These are phyloP conservation scores for Coemansia sp. DNA, from an alignment of 192 early-diverging fungal genomes.

Conservation along the genomic window DNA sequence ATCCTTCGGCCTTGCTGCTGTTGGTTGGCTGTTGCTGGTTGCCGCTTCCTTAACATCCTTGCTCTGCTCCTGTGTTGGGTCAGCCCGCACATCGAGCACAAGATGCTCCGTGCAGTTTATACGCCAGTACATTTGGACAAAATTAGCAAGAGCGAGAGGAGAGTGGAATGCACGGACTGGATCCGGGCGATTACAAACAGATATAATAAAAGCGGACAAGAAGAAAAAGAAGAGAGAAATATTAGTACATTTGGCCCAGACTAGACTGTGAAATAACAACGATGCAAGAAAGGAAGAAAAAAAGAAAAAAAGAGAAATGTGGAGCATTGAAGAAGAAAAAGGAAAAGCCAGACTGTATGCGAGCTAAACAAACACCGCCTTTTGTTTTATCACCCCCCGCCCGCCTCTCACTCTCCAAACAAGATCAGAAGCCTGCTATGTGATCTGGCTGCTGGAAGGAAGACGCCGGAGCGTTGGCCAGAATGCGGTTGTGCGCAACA, in stretches of 20 bases:
- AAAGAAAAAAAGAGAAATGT: background rate
- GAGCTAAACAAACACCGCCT: background rate
- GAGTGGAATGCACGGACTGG: background rate
- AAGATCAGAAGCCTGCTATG: background rate
- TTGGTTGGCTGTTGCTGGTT: conserved; percentile 4
- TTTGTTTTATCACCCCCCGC: no score
- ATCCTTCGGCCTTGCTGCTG: background rate
- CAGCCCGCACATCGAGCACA: conserved; percentile 22
- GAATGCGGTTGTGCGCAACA: conserved; percentile 16
- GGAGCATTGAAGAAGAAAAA: background rate
- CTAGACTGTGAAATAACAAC: background rate
- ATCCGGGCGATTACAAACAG: background rate
- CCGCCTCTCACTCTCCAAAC: no score
- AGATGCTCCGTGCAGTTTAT: conserved; percentile 47
- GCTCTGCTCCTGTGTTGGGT: background rate
- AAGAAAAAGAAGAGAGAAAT: background rate
- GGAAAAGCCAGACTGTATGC: background rate
- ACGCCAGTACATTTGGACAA: conserved; percentile 49
- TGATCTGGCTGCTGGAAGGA: background rate
- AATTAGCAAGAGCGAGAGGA: no score
- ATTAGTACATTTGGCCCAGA: conserved; percentile 14
- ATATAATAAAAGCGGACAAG: background rate
- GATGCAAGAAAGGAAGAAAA: conserved; percentile 9
- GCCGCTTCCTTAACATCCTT: background rate
- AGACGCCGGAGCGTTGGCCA: background rate